Conservation (phyloP, 2,329 filamentous ascomycete genomes). For the Paracorniculantispora psalliotae region DNA sequence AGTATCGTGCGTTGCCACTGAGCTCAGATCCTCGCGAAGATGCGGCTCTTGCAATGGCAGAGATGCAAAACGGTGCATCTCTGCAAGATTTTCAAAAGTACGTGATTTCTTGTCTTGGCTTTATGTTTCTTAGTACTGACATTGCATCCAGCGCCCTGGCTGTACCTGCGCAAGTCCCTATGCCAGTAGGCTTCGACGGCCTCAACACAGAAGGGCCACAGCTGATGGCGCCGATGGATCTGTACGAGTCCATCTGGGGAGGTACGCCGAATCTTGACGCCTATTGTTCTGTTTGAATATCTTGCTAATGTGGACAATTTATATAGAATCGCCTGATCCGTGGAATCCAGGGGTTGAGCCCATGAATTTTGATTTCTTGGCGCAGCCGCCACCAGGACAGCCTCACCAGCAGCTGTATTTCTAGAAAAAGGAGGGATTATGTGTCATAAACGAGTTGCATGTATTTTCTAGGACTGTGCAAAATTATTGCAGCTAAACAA, state of each 20-base stretch:
- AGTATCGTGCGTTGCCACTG: slow-evolving; percentile 24
- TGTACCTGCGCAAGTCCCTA: slow-evolving; percentile 34
- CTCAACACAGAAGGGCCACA: slow-evolving; percentile 53
- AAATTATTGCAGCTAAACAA: neutral
- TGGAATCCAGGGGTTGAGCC: slow-evolving; percentile 52
- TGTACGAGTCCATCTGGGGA: slow-evolving; percentile 65
- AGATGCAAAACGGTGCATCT: slow-evolving; percentile 54
- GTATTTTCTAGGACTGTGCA: neutral
- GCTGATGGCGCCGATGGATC: slow-evolving; percentile 62
- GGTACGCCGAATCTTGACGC: slow-evolving; percentile 43
- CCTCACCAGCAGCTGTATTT: slow-evolving; percentile 56
- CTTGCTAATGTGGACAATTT: neutral
- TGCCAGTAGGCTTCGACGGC: slow-evolving; percentile 35
- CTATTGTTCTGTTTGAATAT: slow-evolving; percentile 25
- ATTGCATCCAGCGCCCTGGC: slow-evolving; percentile 25
- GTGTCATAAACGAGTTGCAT: neutral
- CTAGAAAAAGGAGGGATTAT: slow-evolving; percentile 23
- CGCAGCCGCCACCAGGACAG: slow-evolving; percentile 55
- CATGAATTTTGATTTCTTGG: slow-evolving; percentile 57
- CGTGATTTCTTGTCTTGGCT: slow-evolving; percentile 13
- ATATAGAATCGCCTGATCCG: slow-evolving; percentile 53
- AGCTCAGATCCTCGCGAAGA: slow-evolving; percentile 52
- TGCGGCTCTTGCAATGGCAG: slow-evolving; percentile 60
- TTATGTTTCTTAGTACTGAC: slow-evolving; percentile 15
- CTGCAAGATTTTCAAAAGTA: slow-evolving; percentile 42